Conservation (phyloP, 768 basidiomycete genomes). For the Porpolomopsis calyptriformis region DNA sequence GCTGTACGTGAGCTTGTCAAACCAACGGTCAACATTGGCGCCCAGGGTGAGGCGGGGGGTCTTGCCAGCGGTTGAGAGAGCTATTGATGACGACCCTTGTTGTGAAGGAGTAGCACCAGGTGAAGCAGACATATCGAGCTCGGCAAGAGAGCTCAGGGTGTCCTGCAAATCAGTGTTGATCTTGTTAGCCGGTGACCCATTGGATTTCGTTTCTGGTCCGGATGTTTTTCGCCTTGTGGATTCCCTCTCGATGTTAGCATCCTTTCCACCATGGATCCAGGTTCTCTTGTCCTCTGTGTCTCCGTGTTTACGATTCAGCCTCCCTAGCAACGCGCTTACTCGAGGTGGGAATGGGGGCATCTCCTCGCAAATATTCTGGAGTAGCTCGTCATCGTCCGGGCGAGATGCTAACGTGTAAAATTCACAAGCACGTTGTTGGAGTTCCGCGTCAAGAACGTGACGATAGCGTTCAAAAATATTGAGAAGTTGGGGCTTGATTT, state of each 20-base stretch:
- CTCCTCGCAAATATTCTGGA: conserved; percentile 94
- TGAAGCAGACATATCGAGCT: conserved; percentile 56
- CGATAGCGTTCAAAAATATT: conserved; percentile 95
- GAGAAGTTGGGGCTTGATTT: conserved; percentile 89
- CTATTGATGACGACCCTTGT: conserved; percentile 1
- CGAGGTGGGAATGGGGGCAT: conserved; percentile 98
- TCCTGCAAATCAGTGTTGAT: conserved; percentile 32
- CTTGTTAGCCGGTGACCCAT: conserved; percentile 19
- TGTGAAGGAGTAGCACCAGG: conserved; percentile 1
- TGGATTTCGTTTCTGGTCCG: conserved; percentile 25
- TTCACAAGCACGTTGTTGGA: conserved; percentile 98
- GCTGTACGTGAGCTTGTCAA: conserved; percentile 68
- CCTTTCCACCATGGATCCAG: conserved; percentile 94
- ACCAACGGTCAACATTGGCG: conserved; percentile 82
- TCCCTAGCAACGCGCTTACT: conserved; percentile 78
- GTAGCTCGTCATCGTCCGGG: conserved; percentile 81
- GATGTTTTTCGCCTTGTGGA: conserved; percentile 43
- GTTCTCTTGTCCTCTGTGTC: conserved; percentile 93
- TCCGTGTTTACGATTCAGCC: conserved; percentile 80
- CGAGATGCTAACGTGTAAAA: conserved; percentile 81
- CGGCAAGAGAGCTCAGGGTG: conserved; percentile 65
- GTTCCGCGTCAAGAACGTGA: conserved; percentile 93
- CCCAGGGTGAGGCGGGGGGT: conserved; percentile 51
- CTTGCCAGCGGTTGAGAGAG: conserved; percentile 11
- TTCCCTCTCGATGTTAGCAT: conserved; percentile 74